A percentile compares a stretch with the other conserved stretches of the same genome.
Conservation (phyloP, 257 asterid species). For the Primulina tabacum region DNA sequence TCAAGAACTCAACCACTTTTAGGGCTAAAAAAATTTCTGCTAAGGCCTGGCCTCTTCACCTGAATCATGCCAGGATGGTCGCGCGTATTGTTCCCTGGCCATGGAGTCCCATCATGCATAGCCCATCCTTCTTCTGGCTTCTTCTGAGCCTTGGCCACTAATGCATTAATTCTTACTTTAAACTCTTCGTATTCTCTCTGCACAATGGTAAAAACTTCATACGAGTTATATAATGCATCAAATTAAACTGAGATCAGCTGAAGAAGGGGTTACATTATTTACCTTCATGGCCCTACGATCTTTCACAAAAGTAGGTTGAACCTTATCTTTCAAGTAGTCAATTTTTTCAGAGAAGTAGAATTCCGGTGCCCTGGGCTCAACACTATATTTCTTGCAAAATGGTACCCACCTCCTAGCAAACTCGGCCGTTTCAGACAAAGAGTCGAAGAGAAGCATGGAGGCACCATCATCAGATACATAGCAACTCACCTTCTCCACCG, state of each 20-base stretch:
- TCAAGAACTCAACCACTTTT: neutral
- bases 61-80: slow-evolving; percentile 95
- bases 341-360: slow-evolving; percentile 75
- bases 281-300: slow-evolving; percentile 94
- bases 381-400: slow-evolving; percentile 63
- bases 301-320: slow-evolving; percentile 76
- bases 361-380: slow-evolving; percentile 87
- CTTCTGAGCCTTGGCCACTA: slow-evolving; percentile 82
- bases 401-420: slow-evolving; percentile 92
- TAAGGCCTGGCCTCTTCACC: slow-evolving; percentile 29
- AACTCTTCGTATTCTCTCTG: slow-evolving; percentile 89
- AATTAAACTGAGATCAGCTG: neutral
- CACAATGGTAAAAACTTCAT: slow-evolving; percentile 15
- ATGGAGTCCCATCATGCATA: slow-evolving; percentile 86
- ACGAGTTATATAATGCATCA: slow-evolving; percentile 9
- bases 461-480: slow-evolving; percentile 90
- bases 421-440: slow-evolving; percentile 71
- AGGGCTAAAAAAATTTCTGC: neutral
- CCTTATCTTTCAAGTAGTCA: slow-evolving; percentile 76
- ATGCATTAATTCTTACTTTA: slow-evolving; percentile 69
- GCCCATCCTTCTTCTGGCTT: slow-evolving; percentile 95
- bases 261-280: slow-evolving; percentile 5
- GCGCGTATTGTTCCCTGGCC: slow-evolving; percentile 88
- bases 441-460: slow-evolving; percentile 79
- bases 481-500: slow-evolving; percentile 75